Evolutionary conservation across 2,329 filamentous ascomycete species (phyloP).

Genomic region (Achaetomium macrosporum): DNA sequence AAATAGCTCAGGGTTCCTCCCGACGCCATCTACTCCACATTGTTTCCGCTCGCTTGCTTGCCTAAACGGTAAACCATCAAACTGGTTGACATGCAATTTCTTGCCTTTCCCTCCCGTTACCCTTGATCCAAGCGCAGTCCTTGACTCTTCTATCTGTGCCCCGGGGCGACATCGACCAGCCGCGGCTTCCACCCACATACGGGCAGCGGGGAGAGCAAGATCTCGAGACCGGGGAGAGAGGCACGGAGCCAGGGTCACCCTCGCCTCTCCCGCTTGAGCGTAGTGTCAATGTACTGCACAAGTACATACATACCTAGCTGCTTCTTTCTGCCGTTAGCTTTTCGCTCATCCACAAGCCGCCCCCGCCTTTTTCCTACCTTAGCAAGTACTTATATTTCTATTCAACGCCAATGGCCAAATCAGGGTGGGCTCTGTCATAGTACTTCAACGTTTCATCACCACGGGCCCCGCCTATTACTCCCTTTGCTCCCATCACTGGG

Average conservation of each 20-base stretch:
- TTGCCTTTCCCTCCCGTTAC: constrained; percentile 14
- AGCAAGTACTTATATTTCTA: constrained; percentile 27
- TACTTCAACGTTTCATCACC: constrained; percentile 37
- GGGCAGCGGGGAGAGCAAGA: constrained; percentile 3
- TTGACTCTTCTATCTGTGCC: background rate
- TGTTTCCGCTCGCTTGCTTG: constrained; percentile 37
- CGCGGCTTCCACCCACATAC: background rate
- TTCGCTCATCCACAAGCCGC: constrained; percentile 21
- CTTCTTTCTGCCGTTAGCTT: constrained; percentile 12
- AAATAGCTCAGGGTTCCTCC: constrained; percentile 37
- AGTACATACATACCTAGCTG: background rate
- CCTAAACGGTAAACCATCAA: constrained; percentile 27
- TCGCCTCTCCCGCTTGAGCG: constrained; percentile 22
- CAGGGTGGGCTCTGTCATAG: constrained; percentile 37
- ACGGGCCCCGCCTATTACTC: constrained; percentile 36
- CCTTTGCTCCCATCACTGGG: constrained; percentile 34
- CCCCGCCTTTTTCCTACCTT: constrained; percentile 25
- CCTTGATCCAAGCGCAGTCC: constrained; percentile 1
- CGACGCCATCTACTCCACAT: constrained; percentile 37
- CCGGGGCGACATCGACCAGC: constrained; percentile 3
- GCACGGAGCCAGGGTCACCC: constrained; percentile 24
- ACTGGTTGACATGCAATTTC: constrained; percentile 21
- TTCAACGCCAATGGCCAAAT: constrained; percentile 38
- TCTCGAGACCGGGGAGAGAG: constrained; percentile 19
- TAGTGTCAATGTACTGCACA: constrained; percentile 8